phyloP scores from a whole-genome alignment of 352 stramenopile genomes.

The Phytophthora capsici region DNA sequence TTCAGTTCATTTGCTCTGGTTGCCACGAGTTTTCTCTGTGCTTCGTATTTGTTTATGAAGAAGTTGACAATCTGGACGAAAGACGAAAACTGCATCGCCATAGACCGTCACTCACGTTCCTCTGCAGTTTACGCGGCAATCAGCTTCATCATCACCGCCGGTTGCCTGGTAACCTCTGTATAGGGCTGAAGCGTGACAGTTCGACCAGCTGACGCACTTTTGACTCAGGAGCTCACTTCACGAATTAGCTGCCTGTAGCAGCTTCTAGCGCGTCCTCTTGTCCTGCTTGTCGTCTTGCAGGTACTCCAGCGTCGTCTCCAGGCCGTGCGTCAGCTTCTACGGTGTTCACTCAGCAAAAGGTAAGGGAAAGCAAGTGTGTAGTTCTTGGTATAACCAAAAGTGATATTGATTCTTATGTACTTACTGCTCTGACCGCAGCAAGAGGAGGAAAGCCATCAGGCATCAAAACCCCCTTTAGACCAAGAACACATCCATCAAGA shows the following conservation, averaged over 20 bases:
- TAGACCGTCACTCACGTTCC: slow-evolving; percentile 19
- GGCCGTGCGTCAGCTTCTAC: too few relatives aligned
- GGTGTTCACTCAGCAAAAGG: too few relatives aligned
- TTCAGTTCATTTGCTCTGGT: neutral
- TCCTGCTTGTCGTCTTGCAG: too few relatives aligned
- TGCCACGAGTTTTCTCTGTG: neutral
- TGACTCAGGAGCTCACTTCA: slow-evolving; percentile 18
- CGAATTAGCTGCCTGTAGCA: slow-evolving; percentile 22
- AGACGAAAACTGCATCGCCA: slow-evolving; percentile 4
- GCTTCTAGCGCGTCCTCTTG: too few relatives aligned
- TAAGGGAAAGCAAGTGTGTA: too few relatives aligned
- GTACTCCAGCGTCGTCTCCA: too few relatives aligned
- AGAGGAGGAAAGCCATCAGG: too few relatives aligned
- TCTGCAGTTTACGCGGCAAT: slow-evolving; percentile 4
- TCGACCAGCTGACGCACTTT: slow-evolving; percentile 7
- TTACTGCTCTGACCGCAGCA: too few relatives aligned
- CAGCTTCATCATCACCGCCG: neutral
- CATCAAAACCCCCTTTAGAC: too few relatives aligned
- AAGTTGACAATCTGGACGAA: slow-evolving; percentile 1
- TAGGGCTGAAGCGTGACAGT: neutral
- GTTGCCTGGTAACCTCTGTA: neutral
- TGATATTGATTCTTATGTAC: too few relatives aligned
- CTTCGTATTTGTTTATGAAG: slow-evolving; percentile 16
- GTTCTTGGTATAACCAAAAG: too few relatives aligned
- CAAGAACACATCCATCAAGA: too few relatives aligned